Base-by-base conservation (phyloP, 179 eudicot species). In the Silene coronaria region DNA sequence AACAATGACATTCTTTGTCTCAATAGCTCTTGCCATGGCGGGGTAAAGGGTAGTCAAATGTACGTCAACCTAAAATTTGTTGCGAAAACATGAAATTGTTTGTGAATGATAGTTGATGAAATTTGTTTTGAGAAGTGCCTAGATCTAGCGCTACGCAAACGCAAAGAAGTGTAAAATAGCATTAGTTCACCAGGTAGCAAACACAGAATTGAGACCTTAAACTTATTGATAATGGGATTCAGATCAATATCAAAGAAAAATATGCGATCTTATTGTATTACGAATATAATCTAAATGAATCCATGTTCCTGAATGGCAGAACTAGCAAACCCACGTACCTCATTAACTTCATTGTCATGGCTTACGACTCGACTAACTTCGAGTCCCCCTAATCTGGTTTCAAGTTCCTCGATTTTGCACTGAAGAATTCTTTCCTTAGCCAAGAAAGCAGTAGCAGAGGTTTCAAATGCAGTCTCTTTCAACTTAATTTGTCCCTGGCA, bases 401-500 rank as follows among this genome's bases (percentile, higher is more conserved):
- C 89, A 38, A 95, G 83, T 76, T 89, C 88, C 81, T 85, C 87
- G 27, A 95, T 88, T 85, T 86, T 89, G 55, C 75, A 75, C 30
- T 74, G 85, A 69, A 89, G 91, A 73, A 76, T 85, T 82, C 80
- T 84, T 79, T 95, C 99, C 85, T 87, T 89, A 53, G 83, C 85
- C 72, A 84, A 74, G 85, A 86, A 95, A 48, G 89, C 86, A 79
- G 80, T 86, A 62, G 87, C 77, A 11, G 91, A 87, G 74, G 83
- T 77, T 79, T 89, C 91, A 60, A 95, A 81, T 46, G 91, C 84
- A 76, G 75, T 76, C 82, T 92, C 97, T 83, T 88, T 92, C 67
- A 75, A 76, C 85, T 91, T 89, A 38, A 92, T 85, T 76, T 91
- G 90, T 82, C 80, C 87, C 99, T 92, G 87, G 72, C 62, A 79